Conservation (phyloP, 805 yeast species). For the Huiozyma sinensis region DNA sequence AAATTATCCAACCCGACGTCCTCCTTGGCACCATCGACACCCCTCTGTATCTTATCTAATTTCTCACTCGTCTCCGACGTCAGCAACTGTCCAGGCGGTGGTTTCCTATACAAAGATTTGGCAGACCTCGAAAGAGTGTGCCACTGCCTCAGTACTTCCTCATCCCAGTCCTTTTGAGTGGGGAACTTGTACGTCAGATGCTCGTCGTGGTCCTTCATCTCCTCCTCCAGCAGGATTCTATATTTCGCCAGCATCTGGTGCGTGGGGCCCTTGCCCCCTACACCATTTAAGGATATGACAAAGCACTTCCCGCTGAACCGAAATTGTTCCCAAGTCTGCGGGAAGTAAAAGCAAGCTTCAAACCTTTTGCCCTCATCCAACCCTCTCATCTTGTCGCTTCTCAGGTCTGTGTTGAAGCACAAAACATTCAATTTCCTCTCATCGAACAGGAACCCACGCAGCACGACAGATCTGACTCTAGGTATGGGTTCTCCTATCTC, state of each 20-base stretch:
- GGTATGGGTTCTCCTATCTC: slow-evolving; percentile 42
- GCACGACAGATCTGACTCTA: slow-evolving; percentile 56
- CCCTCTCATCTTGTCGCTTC: slow-evolving; percentile 55
- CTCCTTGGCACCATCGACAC: slow-evolving; percentile 71
- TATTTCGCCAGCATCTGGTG: slow-evolving; percentile 1
- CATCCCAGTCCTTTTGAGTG: slow-evolving; percentile 50
- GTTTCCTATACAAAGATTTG: slow-evolving; percentile 60
- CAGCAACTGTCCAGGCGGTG: slow-evolving; percentile 55
- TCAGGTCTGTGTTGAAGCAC: slow-evolving; percentile 58
- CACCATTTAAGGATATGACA: slow-evolving; percentile 26
- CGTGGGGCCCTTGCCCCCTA: background rate
- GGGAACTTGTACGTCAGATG: slow-evolving; percentile 6
- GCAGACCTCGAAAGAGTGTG: slow-evolving; percentile 42
- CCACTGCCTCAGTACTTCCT: slow-evolving; percentile 60
- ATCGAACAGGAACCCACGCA: slow-evolving; percentile 64
- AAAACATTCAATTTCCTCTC: slow-evolving; percentile 57
- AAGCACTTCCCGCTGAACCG: slow-evolving; percentile 61
- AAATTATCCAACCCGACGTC: slow-evolving; percentile 56
- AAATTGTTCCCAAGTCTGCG: slow-evolving; percentile 51
- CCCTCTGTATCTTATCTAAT: slow-evolving; percentile 64
- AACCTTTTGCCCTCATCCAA: slow-evolving; percentile 40
- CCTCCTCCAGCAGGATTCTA: slow-evolving; percentile 1
- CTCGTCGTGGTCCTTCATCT: slow-evolving; percentile 2
- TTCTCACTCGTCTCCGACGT: slow-evolving; percentile 43
- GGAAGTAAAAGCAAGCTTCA: slow-evolving; percentile 73